A percentile compares a stretch with the other conserved stretches of the same genome.
Evolutionary conservation across 192 early-diverging fungal species (phyloP).

Genomic region (Coemansia reversa): DNA sequence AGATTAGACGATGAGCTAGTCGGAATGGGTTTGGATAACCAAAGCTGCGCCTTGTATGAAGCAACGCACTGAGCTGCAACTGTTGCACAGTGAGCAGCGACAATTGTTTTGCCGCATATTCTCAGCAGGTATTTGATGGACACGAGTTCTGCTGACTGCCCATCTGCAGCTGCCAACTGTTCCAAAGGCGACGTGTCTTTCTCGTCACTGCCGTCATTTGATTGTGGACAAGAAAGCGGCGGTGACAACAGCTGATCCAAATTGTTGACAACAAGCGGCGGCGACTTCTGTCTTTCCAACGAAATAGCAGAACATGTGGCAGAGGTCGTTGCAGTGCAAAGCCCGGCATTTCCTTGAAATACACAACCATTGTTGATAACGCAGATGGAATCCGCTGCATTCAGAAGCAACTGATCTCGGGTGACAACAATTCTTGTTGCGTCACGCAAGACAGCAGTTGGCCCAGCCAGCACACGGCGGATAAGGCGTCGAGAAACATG

Average conservation of each 20-base stretch:
- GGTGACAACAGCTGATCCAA: neutral
- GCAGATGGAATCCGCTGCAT: constrained; percentile 49
- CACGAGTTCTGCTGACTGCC: neutral
- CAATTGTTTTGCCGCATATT: constrained; percentile 17
- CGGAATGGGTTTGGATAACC: constrained; percentile 35
- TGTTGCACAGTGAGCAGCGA: constrained; percentile 11
- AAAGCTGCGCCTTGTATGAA: constrained; percentile 21
- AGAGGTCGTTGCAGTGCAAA: neutral
- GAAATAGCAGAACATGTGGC: neutral
- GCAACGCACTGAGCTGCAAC: constrained; percentile 27
- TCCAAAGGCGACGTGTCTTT: neutral
- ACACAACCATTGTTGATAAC: constrained; percentile 47
- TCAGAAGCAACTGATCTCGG: constrained; percentile 51
- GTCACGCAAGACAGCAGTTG: constrained; percentile 35
- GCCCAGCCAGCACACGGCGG: constrained; percentile 63
- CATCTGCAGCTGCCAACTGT: neutral
- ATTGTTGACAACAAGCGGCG: neutral
- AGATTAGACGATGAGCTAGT: neutral
- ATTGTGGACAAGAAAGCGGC: neutral
- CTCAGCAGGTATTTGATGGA: constrained; percentile 35
- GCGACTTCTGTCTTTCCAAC: neutral
- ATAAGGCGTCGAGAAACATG: constrained; percentile 57
- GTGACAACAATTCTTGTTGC: constrained; percentile 58
- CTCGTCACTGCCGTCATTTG: neutral
- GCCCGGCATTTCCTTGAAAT: neutral